phyloP scores from a whole-genome alignment of 2,329 filamentous ascomycete genomes.

The Fusarium udum region DNA sequence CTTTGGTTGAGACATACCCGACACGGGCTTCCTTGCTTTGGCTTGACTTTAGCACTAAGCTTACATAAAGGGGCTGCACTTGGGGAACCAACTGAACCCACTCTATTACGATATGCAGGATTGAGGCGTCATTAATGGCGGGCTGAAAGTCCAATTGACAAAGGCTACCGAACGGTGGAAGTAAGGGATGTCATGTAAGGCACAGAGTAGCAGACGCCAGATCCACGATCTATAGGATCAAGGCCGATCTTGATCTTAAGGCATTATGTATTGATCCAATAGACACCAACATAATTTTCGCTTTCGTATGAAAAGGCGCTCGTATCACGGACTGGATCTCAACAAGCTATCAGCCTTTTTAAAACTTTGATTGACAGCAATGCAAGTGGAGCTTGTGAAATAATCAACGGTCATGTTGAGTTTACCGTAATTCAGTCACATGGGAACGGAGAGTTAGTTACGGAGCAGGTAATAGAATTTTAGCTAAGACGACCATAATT shows the following conservation, averaged over 20 bases:
- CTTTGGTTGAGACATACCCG: neutral
- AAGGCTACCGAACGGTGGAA: neutral
- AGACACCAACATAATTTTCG: conserved; percentile 2
- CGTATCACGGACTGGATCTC: neutral
- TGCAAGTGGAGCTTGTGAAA: conserved; percentile 4
- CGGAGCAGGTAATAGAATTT: neutral
- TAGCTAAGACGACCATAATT: conserved; percentile 15
- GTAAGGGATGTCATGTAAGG: conserved; percentile 9
- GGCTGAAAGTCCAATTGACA: neutral
- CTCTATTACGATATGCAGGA: conserved; percentile 18
- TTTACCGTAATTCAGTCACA: conserved; percentile 11
- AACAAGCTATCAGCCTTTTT: neutral
- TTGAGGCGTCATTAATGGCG: conserved; percentile 13
- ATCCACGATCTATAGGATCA: neutral
- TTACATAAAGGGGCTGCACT: conserved; percentile 16
- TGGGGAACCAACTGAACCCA: neutral
- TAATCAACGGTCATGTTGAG: conserved; percentile 1
- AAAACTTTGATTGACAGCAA: neutral
- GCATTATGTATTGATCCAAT: neutral
- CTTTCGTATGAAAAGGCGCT: neutral
- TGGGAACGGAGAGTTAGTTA: conserved; percentile 5
- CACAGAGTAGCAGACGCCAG: neutral
- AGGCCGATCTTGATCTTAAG: neutral
- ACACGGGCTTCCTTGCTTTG: neutral
- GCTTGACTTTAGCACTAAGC: neutral